Conservation (phyloP, 768 basidiomycete genomes). For the Agaricus bisporus region DNA sequence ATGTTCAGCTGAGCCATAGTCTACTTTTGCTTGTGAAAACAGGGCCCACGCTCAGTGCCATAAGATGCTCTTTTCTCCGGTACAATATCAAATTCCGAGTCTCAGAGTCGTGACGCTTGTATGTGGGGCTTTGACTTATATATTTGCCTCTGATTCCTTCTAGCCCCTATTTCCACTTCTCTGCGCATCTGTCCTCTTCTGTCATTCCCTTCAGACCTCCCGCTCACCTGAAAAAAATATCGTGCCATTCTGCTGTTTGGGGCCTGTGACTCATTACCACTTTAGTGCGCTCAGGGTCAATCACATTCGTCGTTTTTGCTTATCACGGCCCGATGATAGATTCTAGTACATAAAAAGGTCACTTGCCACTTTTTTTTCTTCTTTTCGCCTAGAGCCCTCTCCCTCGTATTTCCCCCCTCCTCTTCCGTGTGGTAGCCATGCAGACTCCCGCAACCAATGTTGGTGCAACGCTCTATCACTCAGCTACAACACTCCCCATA, state of each 20-base stretch:
- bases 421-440: conserved; percentile 10
- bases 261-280: not conserved
- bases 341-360: conserved; percentile 3
- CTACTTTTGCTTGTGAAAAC: not conserved
- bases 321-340: not conserved
- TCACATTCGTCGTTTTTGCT: not conserved
- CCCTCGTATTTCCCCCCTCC: conserved; percentile 8
- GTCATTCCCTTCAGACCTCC: too few relatives aligned
- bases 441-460: conserved; percentile 13
- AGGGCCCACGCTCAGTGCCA: not conserved
- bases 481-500: conserved; percentile 11
- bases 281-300: not conserved
- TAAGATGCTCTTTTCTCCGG: too few relatives aligned
- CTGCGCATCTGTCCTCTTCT: not conserved
- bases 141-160: not conserved
- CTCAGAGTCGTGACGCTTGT: too few relatives aligned
- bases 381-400: conserved; percentile 4
- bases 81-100: too few relatives aligned
- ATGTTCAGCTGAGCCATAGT: not conserved
- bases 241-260: not conserved
- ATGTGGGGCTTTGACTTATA: not conserved
- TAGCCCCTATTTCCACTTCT: not conserved
- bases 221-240: not conserved
- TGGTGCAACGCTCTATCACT: conserved; percentile 13
- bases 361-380: not conserved